Base-by-base conservation (phyloP, 2,329 filamentous ascomycete species). In the Monosporascus sp. region DNA sequence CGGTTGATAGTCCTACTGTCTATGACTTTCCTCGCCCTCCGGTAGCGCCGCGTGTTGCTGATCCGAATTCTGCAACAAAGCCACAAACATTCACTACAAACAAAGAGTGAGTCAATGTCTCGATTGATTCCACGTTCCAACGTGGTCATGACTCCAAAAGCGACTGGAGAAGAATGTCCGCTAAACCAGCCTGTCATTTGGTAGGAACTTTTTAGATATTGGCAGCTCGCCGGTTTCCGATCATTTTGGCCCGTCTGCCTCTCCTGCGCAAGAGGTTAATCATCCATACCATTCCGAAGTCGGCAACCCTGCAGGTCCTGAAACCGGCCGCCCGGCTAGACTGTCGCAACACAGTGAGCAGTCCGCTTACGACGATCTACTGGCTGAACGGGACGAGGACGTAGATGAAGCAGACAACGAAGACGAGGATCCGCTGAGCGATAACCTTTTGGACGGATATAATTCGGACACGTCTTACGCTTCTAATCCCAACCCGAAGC, bases 1-100 rank as follows among this genome's bases (percentile, higher is more conserved):
- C 80, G 15, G 66, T 83, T 51, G 81, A 85, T 66, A 84, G 81
- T 64, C 82, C 81, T 55, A 84, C 80, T 34, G 69, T 85, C 48
- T 84, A 85, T 76, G 79, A 83, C 62, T 83, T 81, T 61, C 76
- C 77, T 49, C 57, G 53, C 48, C 59, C 55, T 58, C 60, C 60
- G 34, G 38, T 53, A 48, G 55, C 47, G 46, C 56, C 52, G 56
- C 56, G 59, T 51, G 57, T 48, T 39, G 52, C 59, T 58, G 62
- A 58, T 42, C 55, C 56, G 54, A 56, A 62, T 47, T 56, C 59
- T 44, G 51, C 57, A 51, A 55, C 56, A 53, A 55, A 57, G 54
- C 52, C 56, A 54, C 45, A 54, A 36, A 49, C 52, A 24, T 53
- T 52, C n/a, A 54, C 55, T 54, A 49, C 47, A 50, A 58, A 60